These are phyloP conservation scores for Orbilia brochopaga DNA, from an alignment of 2,329 filamentous ascomycete species.

Conservation along the genomic window DNA sequence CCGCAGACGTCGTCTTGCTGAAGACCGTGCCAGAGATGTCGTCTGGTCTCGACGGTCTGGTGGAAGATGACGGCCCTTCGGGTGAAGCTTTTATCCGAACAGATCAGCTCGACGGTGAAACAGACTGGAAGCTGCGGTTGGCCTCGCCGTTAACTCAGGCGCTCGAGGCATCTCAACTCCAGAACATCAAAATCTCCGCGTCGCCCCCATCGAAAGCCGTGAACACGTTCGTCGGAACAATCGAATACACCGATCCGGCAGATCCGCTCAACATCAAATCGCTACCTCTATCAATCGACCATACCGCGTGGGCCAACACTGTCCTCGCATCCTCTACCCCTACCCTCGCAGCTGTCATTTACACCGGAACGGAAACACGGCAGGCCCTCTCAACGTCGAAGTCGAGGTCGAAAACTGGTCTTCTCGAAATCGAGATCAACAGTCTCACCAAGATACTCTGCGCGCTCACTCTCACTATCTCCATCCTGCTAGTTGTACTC, in stretches of 20 bases:
- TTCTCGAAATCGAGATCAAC: slow-evolving; percentile 96
- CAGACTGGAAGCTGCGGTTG: slow-evolving; percentile 94
- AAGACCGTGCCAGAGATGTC: slow-evolving; percentile 72
- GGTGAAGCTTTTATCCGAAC: slow-evolving; percentile 97
- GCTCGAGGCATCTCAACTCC: slow-evolving; percentile 74
- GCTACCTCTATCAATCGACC: slow-evolving; percentile 85
- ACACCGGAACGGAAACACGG: slow-evolving; percentile 91
- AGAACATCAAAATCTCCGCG: slow-evolving; percentile 72
- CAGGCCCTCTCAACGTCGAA: slow-evolving; percentile 91
- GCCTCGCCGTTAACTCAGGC: slow-evolving; percentile 84
- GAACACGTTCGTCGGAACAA: slow-evolving; percentile 90
- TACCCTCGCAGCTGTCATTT: slow-evolving; percentile 87
- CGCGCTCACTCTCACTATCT: slow-evolving; percentile 81
- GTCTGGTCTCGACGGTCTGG: slow-evolving; percentile 55
- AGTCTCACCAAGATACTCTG: slow-evolving; percentile 95
- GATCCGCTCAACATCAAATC: slow-evolving; percentile 62
- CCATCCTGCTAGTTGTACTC: slow-evolving; percentile 83
- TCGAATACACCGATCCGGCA: slow-evolving; percentile 60
- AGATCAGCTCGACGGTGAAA: slow-evolving; percentile 96
- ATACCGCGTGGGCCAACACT: slow-evolving; percentile 98
- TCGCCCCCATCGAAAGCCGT: slow-evolving; percentile 92
- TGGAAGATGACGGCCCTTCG: slow-evolving; percentile 59
- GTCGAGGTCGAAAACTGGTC: slow-evolving; percentile 89
- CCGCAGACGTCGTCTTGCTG: slow-evolving; percentile 90
- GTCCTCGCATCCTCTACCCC: slow-evolving; percentile 91